Evolutionary conservation across 352 stramenopile species (phyloP).

Genomic region (Phytopythium vexans): DNA sequence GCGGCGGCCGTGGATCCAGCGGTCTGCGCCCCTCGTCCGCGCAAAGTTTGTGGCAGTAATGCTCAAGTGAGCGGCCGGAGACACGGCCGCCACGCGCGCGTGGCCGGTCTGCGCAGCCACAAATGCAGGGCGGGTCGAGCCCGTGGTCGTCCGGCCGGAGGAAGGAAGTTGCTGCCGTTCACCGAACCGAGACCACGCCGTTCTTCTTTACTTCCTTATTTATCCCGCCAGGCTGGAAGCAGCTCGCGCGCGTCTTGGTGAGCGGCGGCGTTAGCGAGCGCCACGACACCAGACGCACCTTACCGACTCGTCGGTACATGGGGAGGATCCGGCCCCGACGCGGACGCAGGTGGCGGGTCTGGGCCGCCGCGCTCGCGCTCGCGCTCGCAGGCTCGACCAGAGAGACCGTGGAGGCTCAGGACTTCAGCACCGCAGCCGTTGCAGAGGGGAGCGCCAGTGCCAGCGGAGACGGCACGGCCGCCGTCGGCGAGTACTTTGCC

Average conservation of each 20-base stretch:
- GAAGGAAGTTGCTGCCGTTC: background rate
- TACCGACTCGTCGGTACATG: slow-evolving; percentile 8
- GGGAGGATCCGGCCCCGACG: too few species aligned
- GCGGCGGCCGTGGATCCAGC: too few species aligned
- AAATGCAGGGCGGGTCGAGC: too few species aligned
- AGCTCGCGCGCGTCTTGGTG: slow-evolving; percentile 2
- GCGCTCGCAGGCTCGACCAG: background rate
- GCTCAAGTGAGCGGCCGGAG: too few species aligned
- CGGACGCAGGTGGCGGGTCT: too few species aligned
- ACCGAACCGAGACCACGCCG: background rate
- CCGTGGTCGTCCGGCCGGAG: too few species aligned
- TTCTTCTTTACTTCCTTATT: slow-evolving; percentile 1
- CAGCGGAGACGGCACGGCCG: slow-evolving; percentile 5
- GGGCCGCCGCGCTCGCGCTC: background rate
- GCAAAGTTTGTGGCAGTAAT: too few species aligned
- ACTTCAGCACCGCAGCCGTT: background rate
- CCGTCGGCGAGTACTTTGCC: slow-evolving; percentile 21
- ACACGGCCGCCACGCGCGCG: too few species aligned
- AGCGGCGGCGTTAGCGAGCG: background rate
- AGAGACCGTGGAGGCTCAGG: background rate
- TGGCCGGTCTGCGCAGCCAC: too few species aligned
- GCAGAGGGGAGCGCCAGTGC: slow-evolving; percentile 3
- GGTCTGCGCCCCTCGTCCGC: too few species aligned
- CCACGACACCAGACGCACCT: background rate
- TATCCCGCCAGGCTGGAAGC: slow-evolving; percentile 1